phyloP scores from a whole-genome alignment of 177 flowering plant species.

The Vitis hybrid region DNA sequence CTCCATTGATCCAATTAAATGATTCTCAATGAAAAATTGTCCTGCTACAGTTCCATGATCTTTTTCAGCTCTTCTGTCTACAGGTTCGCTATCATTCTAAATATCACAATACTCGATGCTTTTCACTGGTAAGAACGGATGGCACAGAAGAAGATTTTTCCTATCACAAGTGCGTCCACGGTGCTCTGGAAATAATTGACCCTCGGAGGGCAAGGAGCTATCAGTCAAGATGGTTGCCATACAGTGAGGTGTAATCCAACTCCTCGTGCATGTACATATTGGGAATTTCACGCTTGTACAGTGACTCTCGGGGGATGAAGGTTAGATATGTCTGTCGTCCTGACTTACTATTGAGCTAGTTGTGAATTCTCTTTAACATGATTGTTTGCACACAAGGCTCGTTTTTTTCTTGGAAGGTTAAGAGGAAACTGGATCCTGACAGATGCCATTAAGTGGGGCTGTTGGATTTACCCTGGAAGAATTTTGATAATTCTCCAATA shows the following conservation, averaged over 20 bases:
- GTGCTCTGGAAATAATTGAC: slow-evolving; percentile 48
- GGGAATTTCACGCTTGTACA: not conserved
- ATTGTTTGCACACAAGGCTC: too few relatives aligned
- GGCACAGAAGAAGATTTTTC: slow-evolving; percentile 68
- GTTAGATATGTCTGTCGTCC: not conserved
- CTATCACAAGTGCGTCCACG: slow-evolving; percentile 60
- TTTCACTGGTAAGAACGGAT: slow-evolving; percentile 47
- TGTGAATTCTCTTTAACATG: not conserved
- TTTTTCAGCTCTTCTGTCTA: slow-evolving; percentile 5
- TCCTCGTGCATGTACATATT: slow-evolving; percentile 5
- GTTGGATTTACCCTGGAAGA: not conserved
- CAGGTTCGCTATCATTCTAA: slow-evolving; percentile 56
- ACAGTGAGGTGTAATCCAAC: not conserved
- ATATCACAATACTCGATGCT: slow-evolving; percentile 48
- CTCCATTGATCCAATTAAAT: not conserved
- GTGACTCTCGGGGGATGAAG: not conserved
- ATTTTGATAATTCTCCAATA: not conserved
- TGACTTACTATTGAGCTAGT: not conserved
- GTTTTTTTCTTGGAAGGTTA: not conserved
- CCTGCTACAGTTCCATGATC: not conserved
- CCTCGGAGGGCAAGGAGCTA: slow-evolving; percentile 37
- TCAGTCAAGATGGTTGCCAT: slow-evolving; percentile 27
- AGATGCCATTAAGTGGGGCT: not conserved
- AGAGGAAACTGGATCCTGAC: not conserved
- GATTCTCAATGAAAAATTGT: not conserved